Percentiles rank a stretch among this genome's conserved stretches.
phyloP scores from a whole-genome alignment of 148 eudicot species.

The Nepenthes gracilis region DNA sequence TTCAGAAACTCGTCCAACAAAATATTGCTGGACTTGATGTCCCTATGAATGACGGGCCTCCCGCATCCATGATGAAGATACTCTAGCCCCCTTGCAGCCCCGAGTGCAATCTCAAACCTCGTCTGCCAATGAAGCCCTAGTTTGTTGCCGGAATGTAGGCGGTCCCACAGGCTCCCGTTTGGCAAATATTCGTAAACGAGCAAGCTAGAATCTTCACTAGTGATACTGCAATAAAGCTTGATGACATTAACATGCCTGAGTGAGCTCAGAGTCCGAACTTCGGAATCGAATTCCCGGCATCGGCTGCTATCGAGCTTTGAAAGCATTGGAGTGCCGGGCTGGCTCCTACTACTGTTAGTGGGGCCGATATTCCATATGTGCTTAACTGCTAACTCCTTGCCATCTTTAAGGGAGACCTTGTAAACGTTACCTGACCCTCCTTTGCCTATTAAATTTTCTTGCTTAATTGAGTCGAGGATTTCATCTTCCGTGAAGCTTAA shows the following conservation, averaged over 20 bases:
- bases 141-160: constrained; percentile 39
- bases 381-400: constrained; percentile 66
- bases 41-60: constrained; percentile 68
- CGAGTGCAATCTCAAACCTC: constrained; percentile 67
- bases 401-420: constrained; percentile 41
- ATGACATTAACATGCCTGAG: constrained; percentile 83
- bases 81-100: constrained; percentile 75
- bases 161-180: constrained; percentile 86
- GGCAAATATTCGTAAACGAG: constrained; percentile 86
- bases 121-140: constrained; percentile 59
- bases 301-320: constrained; percentile 14
- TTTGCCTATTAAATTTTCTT: constrained; percentile 75
- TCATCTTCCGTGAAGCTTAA: constrained; percentile 70
- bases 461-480: constrained; percentile 58
- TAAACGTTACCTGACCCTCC: constrained; percentile 90
- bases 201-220: constrained; percentile 86
- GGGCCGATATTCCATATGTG: constrained; percentile 52
- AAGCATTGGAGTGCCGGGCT: constrained; percentile 37
- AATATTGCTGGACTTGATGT: constrained; percentile 87
- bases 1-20: constrained; percentile 66
- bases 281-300: constrained; percentile 64
- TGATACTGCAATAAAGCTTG: constrained; percentile 75
- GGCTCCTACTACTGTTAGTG: constrained; percentile 16
- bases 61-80: constrained; percentile 86
- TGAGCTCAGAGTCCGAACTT: constrained; percentile 68